These are phyloP conservation scores for Metschnikowia noctiluminum DNA, from an alignment of 805 yeast species.

Conservation along the genomic window DNA sequence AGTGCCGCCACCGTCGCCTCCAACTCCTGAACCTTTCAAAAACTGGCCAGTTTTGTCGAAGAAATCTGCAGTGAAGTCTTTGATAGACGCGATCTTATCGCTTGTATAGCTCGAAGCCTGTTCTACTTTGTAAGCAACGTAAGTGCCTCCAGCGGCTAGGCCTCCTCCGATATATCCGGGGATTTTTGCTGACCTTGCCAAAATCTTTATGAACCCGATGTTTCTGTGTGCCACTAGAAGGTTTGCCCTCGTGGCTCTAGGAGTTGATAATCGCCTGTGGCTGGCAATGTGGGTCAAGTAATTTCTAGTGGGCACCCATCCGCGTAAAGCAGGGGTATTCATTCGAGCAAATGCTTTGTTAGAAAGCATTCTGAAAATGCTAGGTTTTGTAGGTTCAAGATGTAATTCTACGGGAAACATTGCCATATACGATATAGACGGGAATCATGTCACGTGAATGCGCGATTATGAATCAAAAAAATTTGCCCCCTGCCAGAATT, in stretches of 20 bases:
- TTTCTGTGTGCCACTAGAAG: slow-evolving; percentile 20
- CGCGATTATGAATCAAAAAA: too few relatives aligned
- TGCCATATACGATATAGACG: too few relatives aligned
- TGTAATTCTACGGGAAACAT: too few relatives aligned
- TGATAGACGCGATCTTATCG: slow-evolving; percentile 59
- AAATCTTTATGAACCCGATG: slow-evolving; percentile 43
- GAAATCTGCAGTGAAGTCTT: slow-evolving; percentile 57
- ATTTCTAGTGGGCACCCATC: too few relatives aligned
- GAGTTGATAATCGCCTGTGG: too few relatives aligned
- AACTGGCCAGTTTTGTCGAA: slow-evolving; percentile 48
- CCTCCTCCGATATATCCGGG: slow-evolving; percentile 91
- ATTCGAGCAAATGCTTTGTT: too few relatives aligned
- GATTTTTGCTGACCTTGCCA: slow-evolving; percentile 52
- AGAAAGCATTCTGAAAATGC: too few relatives aligned
- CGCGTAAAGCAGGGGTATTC: too few relatives aligned
- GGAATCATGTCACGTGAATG: too few relatives aligned
- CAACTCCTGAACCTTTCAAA: slow-evolving; percentile 27
- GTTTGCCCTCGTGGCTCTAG: slow-evolving; percentile 9
- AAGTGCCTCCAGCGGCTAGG: slow-evolving; percentile 91
- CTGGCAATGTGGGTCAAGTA: too few relatives aligned
- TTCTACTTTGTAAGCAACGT: slow-evolving; percentile 86
- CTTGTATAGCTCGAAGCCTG: slow-evolving; percentile 73
- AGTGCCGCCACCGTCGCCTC: slow-evolving; percentile 15
- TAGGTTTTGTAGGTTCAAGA: too few relatives aligned
- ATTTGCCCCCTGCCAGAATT: slow-evolving; percentile 35